Conservation (phyloP, 331 rosid genomes). For the Spiraea crenata region DNA sequence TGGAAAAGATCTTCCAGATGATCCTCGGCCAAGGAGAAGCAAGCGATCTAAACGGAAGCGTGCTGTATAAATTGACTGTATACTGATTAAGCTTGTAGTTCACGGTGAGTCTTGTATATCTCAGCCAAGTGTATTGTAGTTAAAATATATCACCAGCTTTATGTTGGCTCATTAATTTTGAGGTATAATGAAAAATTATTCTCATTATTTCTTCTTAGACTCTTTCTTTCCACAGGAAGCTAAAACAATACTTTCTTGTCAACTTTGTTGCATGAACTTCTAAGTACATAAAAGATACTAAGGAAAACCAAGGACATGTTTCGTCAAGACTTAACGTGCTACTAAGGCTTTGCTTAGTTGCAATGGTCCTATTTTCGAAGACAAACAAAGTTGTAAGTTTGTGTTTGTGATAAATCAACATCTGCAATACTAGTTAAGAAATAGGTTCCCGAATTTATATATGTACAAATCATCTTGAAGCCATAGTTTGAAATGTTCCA, state of each 20-base stretch:
- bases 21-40: constrained; percentile 76
- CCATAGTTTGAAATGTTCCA: not conserved
- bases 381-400: constrained; percentile 7
- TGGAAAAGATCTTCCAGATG: constrained; percentile 50
- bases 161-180: constrained; percentile 50
- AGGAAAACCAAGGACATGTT: not conserved
- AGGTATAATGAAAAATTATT: constrained; percentile 35
- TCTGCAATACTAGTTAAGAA: not conserved
- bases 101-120: constrained; percentile 65
- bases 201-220: constrained; percentile 27
- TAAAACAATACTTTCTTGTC: constrained; percentile 17
- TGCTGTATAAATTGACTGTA: constrained; percentile 49
- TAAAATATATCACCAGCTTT: constrained; percentile 39
- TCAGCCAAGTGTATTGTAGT: constrained; percentile 40
- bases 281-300: not conserved
- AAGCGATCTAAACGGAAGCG: constrained; percentile 96
- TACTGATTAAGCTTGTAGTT: constrained; percentile 47
- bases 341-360: not conserved
- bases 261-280: not conserved
- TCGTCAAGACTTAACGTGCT: not conserved
- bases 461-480: too few species aligned
- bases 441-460: not conserved
- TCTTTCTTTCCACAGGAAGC: constrained; percentile 17
- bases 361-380: constrained; percentile 6
- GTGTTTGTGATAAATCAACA: not conserved